Conservation (phyloP, 2,329 filamentous ascomycete species). For the Pseudopithomyces chartarum region DNA sequence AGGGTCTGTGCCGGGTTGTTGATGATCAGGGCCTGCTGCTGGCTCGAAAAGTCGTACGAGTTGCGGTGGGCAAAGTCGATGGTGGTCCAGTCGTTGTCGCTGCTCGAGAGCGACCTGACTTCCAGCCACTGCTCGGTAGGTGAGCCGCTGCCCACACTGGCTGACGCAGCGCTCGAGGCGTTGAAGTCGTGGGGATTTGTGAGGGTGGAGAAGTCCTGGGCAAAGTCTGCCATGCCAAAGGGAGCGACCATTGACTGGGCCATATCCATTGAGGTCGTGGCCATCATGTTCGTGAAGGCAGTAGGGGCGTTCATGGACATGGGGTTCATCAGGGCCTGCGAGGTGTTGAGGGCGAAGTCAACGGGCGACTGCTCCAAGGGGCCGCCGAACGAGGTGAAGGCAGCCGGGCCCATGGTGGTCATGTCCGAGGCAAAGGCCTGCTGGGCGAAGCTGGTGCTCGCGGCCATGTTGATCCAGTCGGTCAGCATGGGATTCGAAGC, state of each 20-base stretch:
- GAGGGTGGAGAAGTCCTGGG: slow-evolving; percentile 65
- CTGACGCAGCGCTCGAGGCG: slow-evolving; percentile 26
- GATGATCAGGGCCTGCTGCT: slow-evolving; percentile 63
- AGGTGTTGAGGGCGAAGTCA: slow-evolving; percentile 51
- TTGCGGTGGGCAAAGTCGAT: slow-evolving; percentile 70
- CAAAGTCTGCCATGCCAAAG: slow-evolving; percentile 68
- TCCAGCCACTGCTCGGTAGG: slow-evolving; percentile 83
- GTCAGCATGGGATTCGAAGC: slow-evolving; percentile 43
- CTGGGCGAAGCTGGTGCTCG: slow-evolving; percentile 35
- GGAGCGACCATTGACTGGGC: slow-evolving; percentile 38
- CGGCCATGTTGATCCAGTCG: slow-evolving; percentile 52
- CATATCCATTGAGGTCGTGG: slow-evolving; percentile 49
- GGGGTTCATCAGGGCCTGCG: slow-evolving; percentile 47
- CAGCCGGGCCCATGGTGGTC: slow-evolving; percentile 37
- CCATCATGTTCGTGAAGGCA: slow-evolving; percentile 47
- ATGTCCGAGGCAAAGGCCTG: slow-evolving; percentile 37
- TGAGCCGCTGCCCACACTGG: slow-evolving; percentile 61
- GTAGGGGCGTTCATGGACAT: slow-evolving; percentile 47
- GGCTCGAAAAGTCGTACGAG: slow-evolving; percentile 70
- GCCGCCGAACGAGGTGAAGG: slow-evolving; percentile 47
- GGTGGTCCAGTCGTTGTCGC: slow-evolving; percentile 85
- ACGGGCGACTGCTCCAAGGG: slow-evolving; percentile 53
- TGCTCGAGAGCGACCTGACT: slow-evolving; percentile 82
- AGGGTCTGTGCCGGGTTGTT: slow-evolving; percentile 92
- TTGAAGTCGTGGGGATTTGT: slow-evolving; percentile 56